Evolutionary conservation across 805 yeast species (phyloP).

Genomic region (Ogataea paradorogensis): DNA sequence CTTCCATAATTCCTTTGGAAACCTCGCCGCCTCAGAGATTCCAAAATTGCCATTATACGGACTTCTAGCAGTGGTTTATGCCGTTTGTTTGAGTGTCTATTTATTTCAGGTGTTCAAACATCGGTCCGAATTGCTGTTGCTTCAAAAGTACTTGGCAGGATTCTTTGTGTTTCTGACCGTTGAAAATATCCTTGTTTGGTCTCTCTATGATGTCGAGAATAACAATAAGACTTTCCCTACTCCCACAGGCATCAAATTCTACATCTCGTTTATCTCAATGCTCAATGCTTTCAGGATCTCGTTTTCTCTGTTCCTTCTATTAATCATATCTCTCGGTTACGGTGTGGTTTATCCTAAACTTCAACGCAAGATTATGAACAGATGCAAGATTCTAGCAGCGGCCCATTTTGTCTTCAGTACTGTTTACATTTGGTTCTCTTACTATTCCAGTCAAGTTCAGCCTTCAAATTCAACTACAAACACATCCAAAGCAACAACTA

Average conservation of each 20-base stretch:
- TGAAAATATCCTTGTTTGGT: slow-evolving; percentile 88
- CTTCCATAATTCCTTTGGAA: slow-evolving; percentile 91
- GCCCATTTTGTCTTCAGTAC: slow-evolving; percentile 55
- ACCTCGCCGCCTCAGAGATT: slow-evolving; percentile 82
- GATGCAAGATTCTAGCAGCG: slow-evolving; percentile 57
- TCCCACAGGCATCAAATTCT: slow-evolving; percentile 54
- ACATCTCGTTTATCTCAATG: slow-evolving; percentile 74
- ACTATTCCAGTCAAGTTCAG: slow-evolving; percentile 33
- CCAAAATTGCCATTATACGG: slow-evolving; percentile 92
- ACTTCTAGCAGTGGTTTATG: slow-evolving; percentile 76
- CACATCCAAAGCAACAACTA: slow-evolving; percentile 43
- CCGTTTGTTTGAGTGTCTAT: slow-evolving; percentile 76
- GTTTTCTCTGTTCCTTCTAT: slow-evolving; percentile 80
- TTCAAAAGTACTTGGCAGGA: slow-evolving; percentile 87
- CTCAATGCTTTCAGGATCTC: slow-evolving; percentile 80
- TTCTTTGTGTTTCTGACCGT: slow-evolving; percentile 78
- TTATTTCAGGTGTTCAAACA: slow-evolving; percentile 82
- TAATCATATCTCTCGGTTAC: slow-evolving; percentile 87
- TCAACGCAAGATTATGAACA: slow-evolving; percentile 70
- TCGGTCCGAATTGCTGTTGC: slow-evolving; percentile 80
- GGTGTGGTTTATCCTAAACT: slow-evolving; percentile 90
- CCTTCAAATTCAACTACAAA: slow-evolving; percentile 33
- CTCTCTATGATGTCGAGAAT: slow-evolving; percentile 83
- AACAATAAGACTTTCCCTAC: slow-evolving; percentile 37
- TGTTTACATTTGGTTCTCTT: slow-evolving; percentile 49